A percentile compares a stretch with the other conserved stretches of the same genome.
phyloP scores from a whole-genome alignment of 1,139 yeast genomes.

The Saccharomyces pastorianus region DNA sequence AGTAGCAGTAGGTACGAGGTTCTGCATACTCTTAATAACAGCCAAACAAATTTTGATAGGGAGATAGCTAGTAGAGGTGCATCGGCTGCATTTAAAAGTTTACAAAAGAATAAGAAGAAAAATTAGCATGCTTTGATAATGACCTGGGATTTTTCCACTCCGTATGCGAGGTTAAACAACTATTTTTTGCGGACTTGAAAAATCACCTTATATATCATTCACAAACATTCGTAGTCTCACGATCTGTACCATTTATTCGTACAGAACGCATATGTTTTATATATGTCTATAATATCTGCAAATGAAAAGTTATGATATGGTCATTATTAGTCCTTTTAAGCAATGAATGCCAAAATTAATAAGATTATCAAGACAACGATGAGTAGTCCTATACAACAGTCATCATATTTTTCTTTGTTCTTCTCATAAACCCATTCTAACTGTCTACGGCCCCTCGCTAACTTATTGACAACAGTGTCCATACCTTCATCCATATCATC shows the following conservation, averaged over 20 bases:
- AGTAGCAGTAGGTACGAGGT: constrained; percentile 32
- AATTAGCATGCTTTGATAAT: not conserved
- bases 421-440: constrained; percentile 67
- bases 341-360: constrained; percentile 58
- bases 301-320: not conserved
- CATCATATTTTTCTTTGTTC: constrained; percentile 74
- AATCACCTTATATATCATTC: not conserved
- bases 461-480: constrained; percentile 46
- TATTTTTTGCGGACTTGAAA: not conserved
- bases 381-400: constrained; percentile 79
- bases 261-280: not conserved
- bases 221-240: not conserved
- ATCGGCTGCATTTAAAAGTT: constrained; percentile 29
- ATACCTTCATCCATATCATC: constrained; percentile 76
- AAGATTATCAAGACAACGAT: constrained; percentile 66
- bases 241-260: not conserved
- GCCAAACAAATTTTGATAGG: constrained; percentile 10
- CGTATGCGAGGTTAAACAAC: not conserved
- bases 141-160: not conserved
- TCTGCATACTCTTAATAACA: constrained; percentile 17
- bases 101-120: constrained; percentile 14
- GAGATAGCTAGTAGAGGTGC: constrained; percentile 29
- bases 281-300: not conserved
- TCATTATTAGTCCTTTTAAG: constrained; percentile 25
- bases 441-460: constrained; percentile 42